Conservation (phyloP, 306 rosid species). For the Cicer yamashitae region DNA sequence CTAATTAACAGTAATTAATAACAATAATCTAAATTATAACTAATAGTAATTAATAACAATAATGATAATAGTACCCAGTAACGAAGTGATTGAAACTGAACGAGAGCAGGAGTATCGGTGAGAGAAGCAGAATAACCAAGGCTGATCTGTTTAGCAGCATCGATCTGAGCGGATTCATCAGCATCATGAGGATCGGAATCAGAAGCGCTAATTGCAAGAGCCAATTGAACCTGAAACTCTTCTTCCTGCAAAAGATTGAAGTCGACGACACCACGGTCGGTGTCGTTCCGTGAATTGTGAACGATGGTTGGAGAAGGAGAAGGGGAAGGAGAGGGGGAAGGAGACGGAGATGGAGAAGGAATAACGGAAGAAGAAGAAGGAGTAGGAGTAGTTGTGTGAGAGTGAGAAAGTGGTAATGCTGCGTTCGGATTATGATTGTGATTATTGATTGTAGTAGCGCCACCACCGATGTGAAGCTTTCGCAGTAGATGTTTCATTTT, state of each 20-base stretch:
- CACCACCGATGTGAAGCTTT: constrained; percentile 98
- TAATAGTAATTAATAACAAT: neutral
- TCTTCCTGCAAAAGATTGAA: constrained; percentile 88
- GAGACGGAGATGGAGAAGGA: constrained; percentile 47
- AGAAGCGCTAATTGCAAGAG: constrained; percentile 95
- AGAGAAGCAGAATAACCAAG: constrained; percentile 72
- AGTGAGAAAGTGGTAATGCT: constrained; percentile 33
- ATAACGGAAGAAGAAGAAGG: constrained; percentile 51
- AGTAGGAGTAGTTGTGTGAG: constrained; percentile 54
- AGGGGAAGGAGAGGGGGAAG: constrained; percentile 48
- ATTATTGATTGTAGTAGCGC: constrained; percentile 38
- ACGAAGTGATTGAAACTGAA: constrained; percentile 75
- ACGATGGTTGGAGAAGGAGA: constrained; percentile 41
- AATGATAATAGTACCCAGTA: constrained; percentile 63
- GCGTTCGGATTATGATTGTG: constrained; percentile 64
- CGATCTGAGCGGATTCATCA: constrained; percentile 96
- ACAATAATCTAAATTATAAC: neutral
- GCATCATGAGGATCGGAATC: constrained; percentile 76
- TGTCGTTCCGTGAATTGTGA: constrained; percentile 7
- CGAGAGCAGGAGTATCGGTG: constrained; percentile 59
- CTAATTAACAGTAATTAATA: neutral
- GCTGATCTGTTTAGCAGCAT: constrained; percentile 98
- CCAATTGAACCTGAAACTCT: constrained; percentile 97
- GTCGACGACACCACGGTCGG: constrained; percentile 48
- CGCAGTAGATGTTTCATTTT: constrained; percentile 92